Evolutionary conservation across 1,284 basidiomycete species (phyloP), one percentile per base, ranked within the genome.

Genomic region (Agaricales sp.): DNA sequence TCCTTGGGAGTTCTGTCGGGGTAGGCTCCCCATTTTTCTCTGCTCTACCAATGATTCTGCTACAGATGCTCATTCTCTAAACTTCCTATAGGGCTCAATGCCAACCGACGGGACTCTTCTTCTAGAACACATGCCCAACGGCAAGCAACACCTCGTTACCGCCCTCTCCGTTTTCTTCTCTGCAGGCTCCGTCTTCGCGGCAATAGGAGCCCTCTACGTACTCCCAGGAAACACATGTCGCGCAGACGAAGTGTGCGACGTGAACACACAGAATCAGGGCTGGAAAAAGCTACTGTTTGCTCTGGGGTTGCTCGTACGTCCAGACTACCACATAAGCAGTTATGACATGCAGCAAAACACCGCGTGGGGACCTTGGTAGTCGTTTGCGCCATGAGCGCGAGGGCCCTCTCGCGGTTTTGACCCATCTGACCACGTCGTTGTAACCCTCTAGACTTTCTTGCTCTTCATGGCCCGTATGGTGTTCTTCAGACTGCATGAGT

Each of bases 111-210:
- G 94, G 2, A 96, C 92, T 0, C 78, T 96, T 3, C 80, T 98
- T 47, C 75, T 97, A 2, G 95, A 99, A 63, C 93, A 96, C 59
- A 84, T 97, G 68, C 95, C 95, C 0, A 82, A 86, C 56, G 78
- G 80, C 16, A 93, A 93, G 58, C 85, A 94, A 59, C 94, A 94
- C 62, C 80, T 97, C 26, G 84, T 98, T 45, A 98, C 94, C 0
- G 89, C 88, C 0, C 77, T 98, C n/a, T 95, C 92, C 3, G 80
- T 96, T 18, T 99, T 98, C 71, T 96, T 96, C 70, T 93, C 91
- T 2, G 68, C 95, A 44, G 93, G 93, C 39, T 82, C 92, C 0
- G 90, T 96, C 21, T 63, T 95, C 4, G 74, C 90, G 1, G 90
- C 92, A 0, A 62, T 90, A 6, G 78, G 92, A 30, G 89, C 80